Evolutionary conservation across 106 monocot species (phyloP).

Genomic region (Apostasia shenzhenica): DNA sequence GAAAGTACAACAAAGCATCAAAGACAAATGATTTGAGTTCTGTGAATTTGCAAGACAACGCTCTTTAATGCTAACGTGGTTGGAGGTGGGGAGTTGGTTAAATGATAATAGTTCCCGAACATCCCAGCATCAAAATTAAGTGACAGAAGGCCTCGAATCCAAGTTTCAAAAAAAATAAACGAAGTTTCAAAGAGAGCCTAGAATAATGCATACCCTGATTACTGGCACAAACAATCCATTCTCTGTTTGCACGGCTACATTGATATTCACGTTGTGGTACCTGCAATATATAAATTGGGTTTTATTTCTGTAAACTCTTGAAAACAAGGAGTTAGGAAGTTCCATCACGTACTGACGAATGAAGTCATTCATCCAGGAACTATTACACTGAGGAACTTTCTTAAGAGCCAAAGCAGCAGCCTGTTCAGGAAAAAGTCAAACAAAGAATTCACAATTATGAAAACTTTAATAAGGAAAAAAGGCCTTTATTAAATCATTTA

Average conservation of each 20-base stretch:
- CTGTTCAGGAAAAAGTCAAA: slow-evolving; percentile 16
- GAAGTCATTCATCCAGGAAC: slow-evolving; percentile 98
- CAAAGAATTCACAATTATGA: too few species aligned
- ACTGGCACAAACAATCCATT: slow-evolving; percentile 95
- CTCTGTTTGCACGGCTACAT: slow-evolving; percentile 95
- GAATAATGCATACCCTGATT: slow-evolving; percentile 48
- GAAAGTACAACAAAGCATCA: neutral
- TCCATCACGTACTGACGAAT: slow-evolving; percentile 75
- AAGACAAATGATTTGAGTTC: neutral
- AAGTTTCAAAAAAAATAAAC: neutral
- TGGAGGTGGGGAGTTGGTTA: neutral
- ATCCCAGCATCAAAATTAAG: too few species aligned
- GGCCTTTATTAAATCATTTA: neutral
- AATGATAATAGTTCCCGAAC: neutral
- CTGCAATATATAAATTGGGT: slow-evolving; percentile 22
- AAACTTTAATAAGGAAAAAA: neutral
- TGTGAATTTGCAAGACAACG: too few species aligned
- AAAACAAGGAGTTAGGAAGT: neutral
- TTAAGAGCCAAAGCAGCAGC: slow-evolving; percentile 97
- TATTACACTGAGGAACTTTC: slow-evolving; percentile 95
- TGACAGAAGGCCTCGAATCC: too few species aligned
- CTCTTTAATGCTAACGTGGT: too few species aligned
- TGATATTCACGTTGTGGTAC: slow-evolving; percentile 83
- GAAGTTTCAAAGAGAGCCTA: neutral
- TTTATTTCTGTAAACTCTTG: neutral